These are phyloP conservation scores for Beauveria rudraprayagi DNA, from an alignment of 2,329 filamentous ascomycete genomes.

Conservation along the genomic window DNA sequence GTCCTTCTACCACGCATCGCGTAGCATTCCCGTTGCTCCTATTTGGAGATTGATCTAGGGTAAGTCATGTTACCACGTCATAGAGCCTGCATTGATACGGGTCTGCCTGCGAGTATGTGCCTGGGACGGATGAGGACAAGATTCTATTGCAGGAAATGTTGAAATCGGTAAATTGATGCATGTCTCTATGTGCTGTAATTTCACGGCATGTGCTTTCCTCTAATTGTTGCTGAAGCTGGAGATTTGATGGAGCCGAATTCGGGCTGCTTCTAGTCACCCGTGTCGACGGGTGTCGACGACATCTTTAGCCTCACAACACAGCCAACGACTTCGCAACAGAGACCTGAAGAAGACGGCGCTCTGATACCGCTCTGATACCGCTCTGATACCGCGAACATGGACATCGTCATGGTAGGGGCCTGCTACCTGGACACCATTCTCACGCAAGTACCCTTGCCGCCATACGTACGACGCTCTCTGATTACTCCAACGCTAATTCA, in stretches of 20 bases:
- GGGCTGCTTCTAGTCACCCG: neutral
- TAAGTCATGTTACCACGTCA: neutral
- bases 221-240: neutral
- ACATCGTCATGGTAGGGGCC: conserved; percentile 56
- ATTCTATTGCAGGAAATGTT: neutral
- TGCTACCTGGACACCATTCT: conserved; percentile 67
- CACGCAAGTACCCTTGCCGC: conserved; percentile 32
- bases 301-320: neutral
- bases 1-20: no score
- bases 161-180: neutral
- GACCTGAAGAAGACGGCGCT: no score
- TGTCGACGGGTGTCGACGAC: neutral
- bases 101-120: no score
- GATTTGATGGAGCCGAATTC: neutral
- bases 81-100: neutral
- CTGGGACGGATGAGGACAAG: no score
- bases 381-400: conserved; percentile 34
- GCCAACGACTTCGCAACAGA: neutral
- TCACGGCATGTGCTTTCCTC: neutral
- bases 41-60: neutral
- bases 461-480: neutral
- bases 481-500: neutral
- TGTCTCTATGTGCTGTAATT: neutral
- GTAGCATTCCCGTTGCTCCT: no score
- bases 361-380: no score